Evolutionary conservation across 192 early-diverging fungal species (phyloP).

Genomic region (Linderina pennispora): DNA sequence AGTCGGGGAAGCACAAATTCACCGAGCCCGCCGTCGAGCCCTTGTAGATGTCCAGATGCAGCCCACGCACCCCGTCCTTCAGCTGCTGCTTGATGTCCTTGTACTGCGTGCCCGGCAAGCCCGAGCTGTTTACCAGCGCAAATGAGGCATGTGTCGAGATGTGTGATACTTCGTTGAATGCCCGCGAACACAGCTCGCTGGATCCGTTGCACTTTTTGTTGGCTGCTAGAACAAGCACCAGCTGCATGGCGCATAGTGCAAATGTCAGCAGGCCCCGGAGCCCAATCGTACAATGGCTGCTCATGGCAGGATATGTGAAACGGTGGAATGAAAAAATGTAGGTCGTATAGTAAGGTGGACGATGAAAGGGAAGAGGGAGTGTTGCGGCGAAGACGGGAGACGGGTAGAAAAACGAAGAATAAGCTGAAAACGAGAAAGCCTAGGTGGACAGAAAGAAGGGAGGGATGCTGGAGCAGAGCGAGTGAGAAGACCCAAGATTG

Average conservation of each 20-base stretch:
- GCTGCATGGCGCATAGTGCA: not conserved
- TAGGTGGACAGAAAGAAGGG: too few relatives aligned
- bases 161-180: constrained; percentile 37
- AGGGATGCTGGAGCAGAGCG: too few relatives aligned
- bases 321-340: too few relatives aligned
- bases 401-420: too few relatives aligned
- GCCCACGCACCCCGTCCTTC: constrained; percentile 39
- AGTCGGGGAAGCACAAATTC: constrained; percentile 33
- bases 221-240: constrained; percentile 2
- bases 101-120: constrained; percentile 35
- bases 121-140: constrained; percentile 11
- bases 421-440: too few relatives aligned
- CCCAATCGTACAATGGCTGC: not conserved
- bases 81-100: constrained; percentile 37
- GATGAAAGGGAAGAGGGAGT: too few relatives aligned
- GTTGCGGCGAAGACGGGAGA: too few relatives aligned
- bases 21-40: constrained; percentile 22
- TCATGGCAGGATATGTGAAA: too few relatives aligned
- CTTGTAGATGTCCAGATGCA: constrained; percentile 33
- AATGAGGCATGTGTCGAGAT: constrained; percentile 41
- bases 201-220: constrained; percentile 30
- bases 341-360: too few relatives aligned
- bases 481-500: too few relatives aligned
- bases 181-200: constrained; percentile 32
- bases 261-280: not conserved